Base-by-base conservation (phyloP, 805 yeast genomes). In the Priceomyces carsonii region DNA sequence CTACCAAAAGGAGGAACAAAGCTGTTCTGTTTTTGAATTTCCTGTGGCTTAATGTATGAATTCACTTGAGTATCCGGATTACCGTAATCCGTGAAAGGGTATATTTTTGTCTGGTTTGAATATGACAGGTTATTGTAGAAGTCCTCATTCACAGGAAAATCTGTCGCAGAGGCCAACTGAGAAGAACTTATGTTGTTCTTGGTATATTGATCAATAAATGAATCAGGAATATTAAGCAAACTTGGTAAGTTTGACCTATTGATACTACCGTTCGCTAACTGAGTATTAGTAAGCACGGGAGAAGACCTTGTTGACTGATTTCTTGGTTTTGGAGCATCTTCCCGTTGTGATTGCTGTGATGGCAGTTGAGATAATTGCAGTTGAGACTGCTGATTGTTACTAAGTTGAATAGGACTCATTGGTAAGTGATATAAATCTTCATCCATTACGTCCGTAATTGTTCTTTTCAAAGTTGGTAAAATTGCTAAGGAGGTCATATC, bases 371-470 rank as follows among this genome's bases (percentile, higher is more conserved):
- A 13, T 5, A 18, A 24, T 18, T 16, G 32, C 18, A 29, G 38
- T 18, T 31, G 34, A 7, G 32, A 24, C 13, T 3, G 32, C 16
- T 35, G 38, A 18, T 24, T 35, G n/a, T 18, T 29, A 20, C 31
- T 26, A 20, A 26, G 21, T 20, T 43, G 36, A 28, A 44, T 35
- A 15, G 51, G 47, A 40, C 54, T 51, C 29, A 50, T 53, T 8
- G 69, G 69, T 17, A 55, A 43, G 30, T 67, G 73, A 44, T 76
- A 77, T 19, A 78, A 57, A 40, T 78, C 84, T 36, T 79, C 83
- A 42, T 78, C 83, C 70, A 77, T 69, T 14, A 77, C 72, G 42
- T 77, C 82, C 12, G 79, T 73, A 35, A 76, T 53, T 14, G 82
- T 66, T 46, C 79, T 71, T 52, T 75, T 73, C 26, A 74, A 59